Conservation (phyloP, 345 rosid genomes). For the Pugionium cornutum region DNA sequence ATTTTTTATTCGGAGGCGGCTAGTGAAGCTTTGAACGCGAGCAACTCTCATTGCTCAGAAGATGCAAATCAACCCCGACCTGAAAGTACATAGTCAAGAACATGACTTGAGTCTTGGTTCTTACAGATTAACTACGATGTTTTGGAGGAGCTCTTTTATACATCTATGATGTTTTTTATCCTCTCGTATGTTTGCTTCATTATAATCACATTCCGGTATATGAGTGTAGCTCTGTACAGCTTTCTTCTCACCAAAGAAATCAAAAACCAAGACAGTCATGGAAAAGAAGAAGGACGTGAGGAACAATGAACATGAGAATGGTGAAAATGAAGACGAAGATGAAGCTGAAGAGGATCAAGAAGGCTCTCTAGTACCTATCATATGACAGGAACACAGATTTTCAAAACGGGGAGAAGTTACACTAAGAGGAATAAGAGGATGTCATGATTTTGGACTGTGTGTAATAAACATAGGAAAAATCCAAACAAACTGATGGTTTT, state of each 20-base stretch:
- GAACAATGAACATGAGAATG: conserved; percentile 15
- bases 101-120: conserved; percentile 10
- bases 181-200: background rate
- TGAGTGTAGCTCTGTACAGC: background rate
- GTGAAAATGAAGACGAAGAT: conserved; percentile 13
- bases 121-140: conserved; percentile 62
- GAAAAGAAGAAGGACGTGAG: conserved; percentile 21
- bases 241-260: conserved; percentile 21
- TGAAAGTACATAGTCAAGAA: background rate
- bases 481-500: too few species aligned
- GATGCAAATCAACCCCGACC: conserved; percentile 43
- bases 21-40: conserved; percentile 59
- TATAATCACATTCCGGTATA: background rate
- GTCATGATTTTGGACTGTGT: conserved; percentile 30
- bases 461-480: background rate
- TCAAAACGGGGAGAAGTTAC: conserved; percentile 13
- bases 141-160: conserved; percentile 66
- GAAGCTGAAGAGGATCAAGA: conserved; percentile 26
- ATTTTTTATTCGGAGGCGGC: conserved; percentile 44
- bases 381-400: conserved; percentile 19
- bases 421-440: conserved; percentile 11
- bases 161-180: conserved; percentile 49
- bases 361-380: conserved; percentile 11
- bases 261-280: conserved; percentile 15
- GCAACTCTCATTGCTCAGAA: conserved; percentile 52